Evolutionary conservation across 495 filamentous ascomycete species (phyloP), one percentile per base, ranked within the genome.

Genomic region (Jackrogersella multiformis): DNA sequence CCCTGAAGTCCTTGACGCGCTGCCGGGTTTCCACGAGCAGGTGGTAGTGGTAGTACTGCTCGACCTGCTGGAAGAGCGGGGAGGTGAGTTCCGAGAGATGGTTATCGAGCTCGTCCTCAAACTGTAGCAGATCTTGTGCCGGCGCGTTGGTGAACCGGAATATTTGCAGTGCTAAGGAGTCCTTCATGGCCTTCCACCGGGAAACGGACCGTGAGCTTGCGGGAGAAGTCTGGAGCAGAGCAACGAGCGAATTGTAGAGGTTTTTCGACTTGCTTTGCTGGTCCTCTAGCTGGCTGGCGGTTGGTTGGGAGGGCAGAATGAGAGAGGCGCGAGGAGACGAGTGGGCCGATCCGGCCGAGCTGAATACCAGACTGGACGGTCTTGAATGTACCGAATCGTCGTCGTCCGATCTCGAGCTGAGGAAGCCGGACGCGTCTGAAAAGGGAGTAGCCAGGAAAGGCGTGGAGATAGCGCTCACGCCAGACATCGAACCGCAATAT

Each of bases 161-260:
- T 6, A 86, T 84, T 70, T 86, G 79, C 44, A 86, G 73, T 5
- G 83, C 81, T 9, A 85, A 64, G 0, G 81, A 70, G 23, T 78
- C 76, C 1, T 74, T 77, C 39, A 82, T 77, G 4, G 65, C 65
- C 57, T 74, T 73, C 81, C 81, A 84, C 28, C 74, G 74, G 18
- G 78, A 67, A 16, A 67, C 61, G 7, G 77, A 73, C 8, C 68
- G 76, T 32, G 61, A 73, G 55, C 74, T 68, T 0, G 72, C 58
- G 0, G 74, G 64, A 0, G 81, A 77, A 4, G 78, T 81, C 48
- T 81, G 77, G 12, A 84, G 76, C 1, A 84, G 64, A 0, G 78
- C 81, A 18, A 82, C 73, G 13, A 84, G 80, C 4, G 80, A 80
- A 44, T 62, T 75, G 71, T 80, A 81, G 0, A 84, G 75, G 5